These are phyloP conservation scores for Trichoderma citrinoviride DNA, from an alignment of 2,329 filamentous ascomycete species.

Conservation along the genomic window DNA sequence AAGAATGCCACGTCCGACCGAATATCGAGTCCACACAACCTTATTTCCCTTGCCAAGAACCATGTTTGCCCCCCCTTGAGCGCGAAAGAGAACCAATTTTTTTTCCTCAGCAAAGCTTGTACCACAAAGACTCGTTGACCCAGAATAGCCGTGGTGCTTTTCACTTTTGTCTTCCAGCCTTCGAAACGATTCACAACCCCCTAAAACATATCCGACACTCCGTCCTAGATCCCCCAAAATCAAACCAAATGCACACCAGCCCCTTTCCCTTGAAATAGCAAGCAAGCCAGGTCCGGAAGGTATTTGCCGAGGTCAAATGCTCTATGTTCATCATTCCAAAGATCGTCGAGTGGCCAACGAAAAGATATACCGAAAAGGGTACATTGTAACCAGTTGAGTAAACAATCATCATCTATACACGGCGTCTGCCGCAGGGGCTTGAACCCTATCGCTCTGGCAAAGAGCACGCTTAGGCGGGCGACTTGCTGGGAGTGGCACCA, in stretches of 20 bases:
- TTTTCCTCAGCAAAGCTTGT: conserved; percentile 32
- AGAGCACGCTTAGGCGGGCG: conserved; percentile 48
- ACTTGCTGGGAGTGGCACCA: conserved; percentile 56
- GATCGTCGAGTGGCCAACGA: conserved; percentile 30
- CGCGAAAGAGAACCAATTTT: conserved; percentile 24
- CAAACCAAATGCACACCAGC: conserved; percentile 39
- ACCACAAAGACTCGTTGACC: conserved; percentile 34
- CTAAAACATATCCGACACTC: conserved; percentile 42
- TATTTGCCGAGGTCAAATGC: conserved; percentile 45
- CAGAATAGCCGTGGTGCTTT: conserved; percentile 40
- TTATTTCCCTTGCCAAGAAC: conserved; percentile 23
- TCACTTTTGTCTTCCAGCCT: conserved; percentile 43
- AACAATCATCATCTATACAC: conserved; percentile 30
- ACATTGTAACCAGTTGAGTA: conserved; percentile 24
- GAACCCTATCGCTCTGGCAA: conserved; percentile 20
- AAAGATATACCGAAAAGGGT: conserved; percentile 30
- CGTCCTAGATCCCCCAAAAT: conserved; percentile 33
- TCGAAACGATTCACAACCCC: conserved; percentile 36
- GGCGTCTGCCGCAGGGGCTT: conserved; percentile 30
- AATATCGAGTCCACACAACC: conserved; percentile 26
- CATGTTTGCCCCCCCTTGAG: conserved; percentile 22
- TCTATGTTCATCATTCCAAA: conserved; percentile 48
- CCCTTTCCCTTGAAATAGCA: conserved; percentile 41
- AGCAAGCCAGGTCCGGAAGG: conserved; percentile 42
- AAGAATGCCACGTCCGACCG: conserved; percentile 30